phyloP scores from a whole-genome alignment of 495 filamentous ascomycete species.

The Hypomontagnella monticulosa region DNA sequence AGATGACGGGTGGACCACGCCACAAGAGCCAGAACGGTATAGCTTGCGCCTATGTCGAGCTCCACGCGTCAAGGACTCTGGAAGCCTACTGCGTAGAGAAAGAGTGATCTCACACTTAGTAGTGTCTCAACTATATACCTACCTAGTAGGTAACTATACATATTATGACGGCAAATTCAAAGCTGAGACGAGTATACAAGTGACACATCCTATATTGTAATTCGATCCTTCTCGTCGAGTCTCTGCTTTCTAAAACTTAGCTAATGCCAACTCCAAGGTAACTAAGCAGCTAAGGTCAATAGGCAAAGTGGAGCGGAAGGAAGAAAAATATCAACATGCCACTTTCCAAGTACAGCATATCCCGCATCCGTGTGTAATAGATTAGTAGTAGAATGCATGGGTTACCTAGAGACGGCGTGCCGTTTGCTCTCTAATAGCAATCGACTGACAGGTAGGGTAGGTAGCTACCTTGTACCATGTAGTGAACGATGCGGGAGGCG shows the following conservation, averaged over 20 bases:
- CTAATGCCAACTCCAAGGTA: slow-evolving; percentile 25
- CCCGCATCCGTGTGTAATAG: background rate
- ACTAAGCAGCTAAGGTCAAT: background rate
- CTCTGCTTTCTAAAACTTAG: slow-evolving; percentile 7
- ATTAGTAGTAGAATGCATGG: background rate
- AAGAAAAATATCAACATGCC: slow-evolving; percentile 22
- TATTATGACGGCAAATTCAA: background rate
- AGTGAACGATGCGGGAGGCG: slow-evolving; percentile 1
- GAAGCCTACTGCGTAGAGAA: background rate
- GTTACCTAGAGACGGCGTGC: background rate
- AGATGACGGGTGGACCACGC: too few species aligned
- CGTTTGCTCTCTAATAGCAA: slow-evolving; percentile 20
- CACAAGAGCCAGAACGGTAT: too few species aligned
- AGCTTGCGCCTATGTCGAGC: too few species aligned
- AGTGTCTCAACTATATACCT: background rate
- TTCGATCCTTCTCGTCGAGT: slow-evolving; percentile 3
- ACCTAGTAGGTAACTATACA: too few species aligned
- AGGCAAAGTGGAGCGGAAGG: background rate
- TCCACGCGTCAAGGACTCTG: too few species aligned
- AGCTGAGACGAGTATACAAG: background rate
- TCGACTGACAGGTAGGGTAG: slow-evolving; percentile 3
- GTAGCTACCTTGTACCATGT: background rate
- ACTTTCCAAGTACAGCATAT: slow-evolving; percentile 16
- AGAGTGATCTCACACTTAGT: background rate
- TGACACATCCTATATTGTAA: slow-evolving; percentile 9